These are phyloP conservation scores for Malus sylvestris DNA, from an alignment of 306 rosid species.

Conservation along the genomic window DNA sequence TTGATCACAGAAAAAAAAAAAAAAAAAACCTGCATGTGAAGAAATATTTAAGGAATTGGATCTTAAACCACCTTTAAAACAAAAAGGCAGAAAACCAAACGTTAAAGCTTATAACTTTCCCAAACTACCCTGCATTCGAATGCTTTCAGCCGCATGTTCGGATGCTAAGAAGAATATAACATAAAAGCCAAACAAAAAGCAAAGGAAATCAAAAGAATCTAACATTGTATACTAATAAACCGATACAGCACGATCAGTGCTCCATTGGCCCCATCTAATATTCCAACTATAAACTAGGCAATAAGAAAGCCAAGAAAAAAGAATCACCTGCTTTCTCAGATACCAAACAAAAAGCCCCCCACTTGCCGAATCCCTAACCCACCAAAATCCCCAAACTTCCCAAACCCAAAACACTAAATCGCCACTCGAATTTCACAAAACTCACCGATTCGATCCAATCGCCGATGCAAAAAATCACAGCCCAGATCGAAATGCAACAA, in stretches of 20 bases:
- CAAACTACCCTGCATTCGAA: not conserved
- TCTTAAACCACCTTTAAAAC: not conserved
- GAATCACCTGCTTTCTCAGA: not conserved
- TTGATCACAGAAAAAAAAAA: not conserved
- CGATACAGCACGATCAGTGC: not conserved
- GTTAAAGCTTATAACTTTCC: not conserved
- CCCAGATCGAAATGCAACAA: not conserved
- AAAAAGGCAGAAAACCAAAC: not conserved
- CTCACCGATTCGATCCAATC: not conserved
- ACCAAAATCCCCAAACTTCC: not conserved
- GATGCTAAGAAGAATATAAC: not conserved
- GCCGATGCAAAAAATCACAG: not conserved
- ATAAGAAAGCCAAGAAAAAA: not conserved
- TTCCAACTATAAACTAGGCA: not conserved
- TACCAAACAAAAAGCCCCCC: not conserved
- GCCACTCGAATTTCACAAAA: not conserved
- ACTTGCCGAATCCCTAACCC: not conserved
- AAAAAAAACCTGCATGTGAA: not conserved
- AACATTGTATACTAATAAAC: not conserved
- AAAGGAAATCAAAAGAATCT: not conserved
- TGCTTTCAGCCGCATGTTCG: not conserved
- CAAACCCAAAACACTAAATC: not conserved
- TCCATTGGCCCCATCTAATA: not conserved
- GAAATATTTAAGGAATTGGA: not conserved
- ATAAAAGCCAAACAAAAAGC: not conserved